phyloP scores from a whole-genome alignment of 495 filamentous ascomycete species.

The Aspergillus leporis region DNA sequence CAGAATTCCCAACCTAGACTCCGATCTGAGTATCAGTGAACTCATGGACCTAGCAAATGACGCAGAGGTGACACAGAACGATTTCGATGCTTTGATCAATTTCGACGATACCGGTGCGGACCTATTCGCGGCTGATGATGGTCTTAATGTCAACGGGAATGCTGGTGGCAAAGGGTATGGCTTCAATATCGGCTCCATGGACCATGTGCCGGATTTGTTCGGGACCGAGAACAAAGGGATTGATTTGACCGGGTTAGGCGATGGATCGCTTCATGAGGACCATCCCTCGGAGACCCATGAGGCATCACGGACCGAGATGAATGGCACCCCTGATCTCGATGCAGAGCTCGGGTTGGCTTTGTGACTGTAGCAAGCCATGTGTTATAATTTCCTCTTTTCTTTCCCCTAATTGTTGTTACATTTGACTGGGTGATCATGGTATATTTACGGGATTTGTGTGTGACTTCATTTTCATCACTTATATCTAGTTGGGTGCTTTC shows the following conservation, averaged over 20 bases:
- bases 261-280: constrained; percentile 14
- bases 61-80: constrained; percentile 51
- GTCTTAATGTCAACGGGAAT: constrained; percentile 11
- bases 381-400: constrained; percentile 11
- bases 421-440: background rate
- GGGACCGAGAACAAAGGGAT: constrained; percentile 31
- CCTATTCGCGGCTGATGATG: constrained; percentile 36
- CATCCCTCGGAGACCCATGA: constrained; percentile 4
- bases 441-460: background rate
- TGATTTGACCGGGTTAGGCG: constrained; percentile 27
- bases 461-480: background rate
- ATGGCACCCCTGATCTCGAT: constrained; percentile 29
- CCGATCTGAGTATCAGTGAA: constrained; percentile 45
- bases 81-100: constrained; percentile 51
- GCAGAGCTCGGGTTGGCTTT: constrained; percentile 35
- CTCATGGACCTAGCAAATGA: constrained; percentile 50
- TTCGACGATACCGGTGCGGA: constrained; percentile 47
- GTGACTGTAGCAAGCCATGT: constrained; percentile 12
- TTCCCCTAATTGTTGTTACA: constrained; percentile 14
- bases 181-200: constrained; percentile 26
- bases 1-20: constrained; percentile 34
- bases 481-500: background rate
- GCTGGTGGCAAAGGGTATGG: constrained; percentile 19
- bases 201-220: constrained; percentile 28
- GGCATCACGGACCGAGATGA: constrained; percentile 18